phyloP scores from a whole-genome alignment of 1,284 basidiomycete species.

The Xerocomus amazonicus region DNA sequence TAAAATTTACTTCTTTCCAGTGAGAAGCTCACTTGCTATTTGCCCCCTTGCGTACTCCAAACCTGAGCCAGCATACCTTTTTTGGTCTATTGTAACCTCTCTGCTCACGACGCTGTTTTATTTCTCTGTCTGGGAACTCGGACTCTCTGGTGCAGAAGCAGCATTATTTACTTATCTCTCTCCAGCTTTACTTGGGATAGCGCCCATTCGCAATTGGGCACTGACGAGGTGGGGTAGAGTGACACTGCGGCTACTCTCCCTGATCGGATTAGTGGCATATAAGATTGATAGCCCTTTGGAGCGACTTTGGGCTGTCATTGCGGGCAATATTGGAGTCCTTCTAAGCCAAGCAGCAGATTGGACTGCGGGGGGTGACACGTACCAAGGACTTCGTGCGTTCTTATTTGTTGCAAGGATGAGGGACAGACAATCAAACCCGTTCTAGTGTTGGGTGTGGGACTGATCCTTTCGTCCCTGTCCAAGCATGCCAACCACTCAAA shows the following conservation, averaged over 20 bases:
- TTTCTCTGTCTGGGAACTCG: constrained; percentile 88
- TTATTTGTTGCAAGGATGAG: background rate
- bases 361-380: constrained; percentile 44
- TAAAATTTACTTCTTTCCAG: constrained; percentile 22
- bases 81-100: constrained; percentile 85
- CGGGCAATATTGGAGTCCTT: constrained; percentile 51
- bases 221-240: constrained; percentile 47
- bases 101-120: constrained; percentile 87
- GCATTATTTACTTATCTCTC: constrained; percentile 67
- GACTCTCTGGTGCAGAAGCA: constrained; percentile 73
- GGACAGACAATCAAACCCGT: background rate
- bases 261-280: constrained; percentile 63
- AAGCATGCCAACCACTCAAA: constrained; percentile 80
- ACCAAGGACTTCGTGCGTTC: constrained; percentile 58
- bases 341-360: constrained; percentile 56
- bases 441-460: constrained; percentile 62
- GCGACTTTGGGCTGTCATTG: constrained; percentile 56
- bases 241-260: constrained; percentile 46
- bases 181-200: constrained; percentile 55
- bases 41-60: background rate
- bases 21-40: constrained; percentile 30
- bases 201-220: constrained; percentile 43
- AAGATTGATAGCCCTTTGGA: constrained; percentile 50
- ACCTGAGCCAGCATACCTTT: constrained; percentile 65
- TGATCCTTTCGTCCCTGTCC: constrained; percentile 66